Base-by-base conservation (phyloP, 257 asterid genomes). In the Asclepias syriaca region DNA sequence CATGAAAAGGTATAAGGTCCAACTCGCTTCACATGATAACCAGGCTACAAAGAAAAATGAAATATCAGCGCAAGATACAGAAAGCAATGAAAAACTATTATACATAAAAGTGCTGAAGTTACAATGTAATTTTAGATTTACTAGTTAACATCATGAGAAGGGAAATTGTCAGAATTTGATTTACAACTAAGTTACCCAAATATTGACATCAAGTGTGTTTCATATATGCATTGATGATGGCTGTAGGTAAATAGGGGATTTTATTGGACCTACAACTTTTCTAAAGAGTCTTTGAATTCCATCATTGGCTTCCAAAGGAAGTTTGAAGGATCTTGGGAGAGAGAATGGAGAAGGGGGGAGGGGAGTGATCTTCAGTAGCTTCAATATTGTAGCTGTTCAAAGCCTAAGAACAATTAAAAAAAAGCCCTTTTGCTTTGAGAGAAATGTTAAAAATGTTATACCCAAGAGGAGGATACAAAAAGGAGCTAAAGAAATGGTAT, bases 1-100 rank as follows among this genome's bases (percentile, higher is more conserved):
- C 97, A 91, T 39, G 97, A 88, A 82, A 91, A 93, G 64, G 97
- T 82, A 81, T 87, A 55, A 58, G 72, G 81, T 60, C 96, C 98
- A 53, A 85, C 83, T 75, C 74, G 81, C 82, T 91, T 93, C 68
- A 93, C 91, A 65, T 89, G 88, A 81, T 91, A 93, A 61, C 98
- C 98, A 79, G 90, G 75, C 98, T 93, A 97, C 86, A 84, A 80
- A 69, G 71, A 67, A 58, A 66, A 81, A 46, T 73, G 74, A 68
- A 70, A 53, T 3, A 66, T 76, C 74, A 77, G 74, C 66, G 69
- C 64, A 1, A 32, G 59, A 14, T 6, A 56, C 21, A 34, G 9
- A 66, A 64, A 53, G 37, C 4, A 8, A 59, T 13, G 58, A 18
- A 22, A n/a, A 49, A 5, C n/a, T 46, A 21, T 46, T 29, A 34